Conservation (phyloP, 1,139 yeast species). For the Zygoascus hellenicus region DNA sequence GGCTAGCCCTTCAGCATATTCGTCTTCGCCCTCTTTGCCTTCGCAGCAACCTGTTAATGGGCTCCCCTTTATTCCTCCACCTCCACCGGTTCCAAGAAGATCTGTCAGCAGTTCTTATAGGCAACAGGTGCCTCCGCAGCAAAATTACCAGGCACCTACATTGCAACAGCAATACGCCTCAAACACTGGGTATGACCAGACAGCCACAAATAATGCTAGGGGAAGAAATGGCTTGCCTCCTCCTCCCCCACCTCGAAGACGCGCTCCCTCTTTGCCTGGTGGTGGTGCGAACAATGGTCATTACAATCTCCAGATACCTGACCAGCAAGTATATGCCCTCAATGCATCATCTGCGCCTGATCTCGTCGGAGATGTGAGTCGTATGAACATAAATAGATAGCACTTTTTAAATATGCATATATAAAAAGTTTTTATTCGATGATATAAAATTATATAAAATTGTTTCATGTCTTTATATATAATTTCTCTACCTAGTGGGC, state of each 20-base stretch:
- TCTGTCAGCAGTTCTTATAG: constrained; percentile 10
- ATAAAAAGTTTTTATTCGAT: no score
- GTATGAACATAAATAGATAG: constrained; percentile 17
- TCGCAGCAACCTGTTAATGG: constrained; percentile 7
- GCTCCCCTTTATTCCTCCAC: constrained; percentile 20
- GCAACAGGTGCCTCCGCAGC: constrained; percentile 13
- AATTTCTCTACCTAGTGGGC: background rate
- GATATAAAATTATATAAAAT: no score
- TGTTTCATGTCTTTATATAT: no score
- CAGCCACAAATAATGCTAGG: background rate
- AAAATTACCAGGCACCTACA: constrained; percentile 5
- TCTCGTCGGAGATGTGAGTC: constrained; percentile 26
- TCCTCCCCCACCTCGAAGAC: constrained; percentile 23
- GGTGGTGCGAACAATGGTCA: constrained; percentile 9
- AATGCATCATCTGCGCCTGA: constrained; percentile 26
- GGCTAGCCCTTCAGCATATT: constrained; percentile 8
- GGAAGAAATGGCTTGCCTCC: constrained; percentile 16
- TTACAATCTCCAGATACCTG: background rate
- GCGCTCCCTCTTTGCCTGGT: constrained; percentile 25
- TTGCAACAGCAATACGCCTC: background rate
- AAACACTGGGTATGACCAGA: background rate
- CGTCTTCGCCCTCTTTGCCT: constrained; percentile 17
- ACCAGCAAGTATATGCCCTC: constrained; percentile 15
- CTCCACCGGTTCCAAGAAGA: constrained; percentile 23
- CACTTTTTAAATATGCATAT: no score